These are phyloP conservation scores for Diaporthe sp. DNA, from an alignment of 2,329 filamentous ascomycete species.

Conservation along the genomic window DNA sequence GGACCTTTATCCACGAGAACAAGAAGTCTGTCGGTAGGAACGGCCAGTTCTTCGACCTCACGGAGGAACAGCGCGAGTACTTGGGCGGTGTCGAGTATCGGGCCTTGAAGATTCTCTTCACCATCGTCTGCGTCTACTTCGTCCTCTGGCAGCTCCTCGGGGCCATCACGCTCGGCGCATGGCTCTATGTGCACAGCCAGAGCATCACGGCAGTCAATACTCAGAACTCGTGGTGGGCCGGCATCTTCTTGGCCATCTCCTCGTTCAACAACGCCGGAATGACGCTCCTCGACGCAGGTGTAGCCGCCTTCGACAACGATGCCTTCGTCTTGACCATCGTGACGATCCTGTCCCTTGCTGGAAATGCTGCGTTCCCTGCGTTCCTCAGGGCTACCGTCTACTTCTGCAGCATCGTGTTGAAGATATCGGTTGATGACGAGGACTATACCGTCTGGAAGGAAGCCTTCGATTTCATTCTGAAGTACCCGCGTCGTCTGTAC, in stretches of 20 bases:
- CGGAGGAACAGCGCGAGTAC: conserved; percentile 66
- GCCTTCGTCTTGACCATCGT: conserved; percentile 50
- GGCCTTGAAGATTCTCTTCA: conserved; percentile 70
- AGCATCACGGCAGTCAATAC: conserved; percentile 45
- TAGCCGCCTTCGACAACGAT: conserved; percentile 61
- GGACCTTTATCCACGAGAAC: conserved; percentile 50
- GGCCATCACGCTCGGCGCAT: conserved; percentile 69
- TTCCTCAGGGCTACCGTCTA: conserved; percentile 56
- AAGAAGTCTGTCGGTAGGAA: conserved; percentile 62
- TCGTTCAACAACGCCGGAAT: conserved; percentile 73
- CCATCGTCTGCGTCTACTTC: conserved; percentile 74
- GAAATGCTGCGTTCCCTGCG: conserved; percentile 67
- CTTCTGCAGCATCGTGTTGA: conserved; percentile 41
- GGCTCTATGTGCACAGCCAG: conserved; percentile 17
- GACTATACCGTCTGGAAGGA: conserved; percentile 55
- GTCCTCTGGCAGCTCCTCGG: conserved; percentile 71
- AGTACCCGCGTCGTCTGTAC: conserved; percentile 71
- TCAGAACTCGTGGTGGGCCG: conserved; percentile 68
- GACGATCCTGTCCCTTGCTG: conserved; percentile 56
- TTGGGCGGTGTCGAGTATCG: conserved; percentile 76
- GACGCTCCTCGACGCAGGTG: conserved; percentile 68
- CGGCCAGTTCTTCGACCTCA: conserved; percentile 68
- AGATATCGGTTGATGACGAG: conserved; percentile 51
- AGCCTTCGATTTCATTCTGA: conserved; percentile 64
- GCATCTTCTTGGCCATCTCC: conserved; percentile 67